These are phyloP conservation scores for Ophiocordyceps camponoti-saundersi DNA, from an alignment of 2,329 filamentous ascomycete species.

Conservation along the genomic window DNA sequence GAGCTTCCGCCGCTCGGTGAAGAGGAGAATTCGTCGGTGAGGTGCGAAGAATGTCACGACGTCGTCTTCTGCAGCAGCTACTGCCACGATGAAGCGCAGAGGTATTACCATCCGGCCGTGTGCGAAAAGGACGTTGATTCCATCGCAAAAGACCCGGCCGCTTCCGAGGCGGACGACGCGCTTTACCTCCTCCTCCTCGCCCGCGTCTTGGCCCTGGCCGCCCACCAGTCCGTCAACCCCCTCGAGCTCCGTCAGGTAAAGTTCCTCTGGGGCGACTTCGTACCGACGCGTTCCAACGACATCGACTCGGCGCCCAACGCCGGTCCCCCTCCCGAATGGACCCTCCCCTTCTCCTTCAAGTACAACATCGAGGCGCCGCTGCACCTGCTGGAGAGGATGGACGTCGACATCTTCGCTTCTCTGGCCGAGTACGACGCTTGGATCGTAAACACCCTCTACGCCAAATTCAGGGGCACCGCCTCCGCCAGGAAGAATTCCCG, in stretches of 20 bases:
- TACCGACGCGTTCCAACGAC: slow-evolving; percentile 32
- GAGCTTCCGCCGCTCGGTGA: slow-evolving; percentile 45
- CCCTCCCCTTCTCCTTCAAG: slow-evolving; percentile 62
- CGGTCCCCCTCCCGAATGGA: slow-evolving; percentile 43
- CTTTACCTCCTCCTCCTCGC: slow-evolving; percentile 46
- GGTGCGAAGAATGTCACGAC: slow-evolving; percentile 44
- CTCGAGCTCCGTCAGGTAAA: slow-evolving; percentile 47
- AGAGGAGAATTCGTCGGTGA: slow-evolving; percentile 25
- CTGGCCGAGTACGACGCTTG: slow-evolving; percentile 50
- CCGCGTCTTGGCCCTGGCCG: slow-evolving; percentile 44
- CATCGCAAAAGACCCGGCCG: slow-evolving; percentile 46
- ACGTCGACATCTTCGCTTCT: slow-evolving; percentile 53
- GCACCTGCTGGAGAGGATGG: slow-evolving; percentile 71
- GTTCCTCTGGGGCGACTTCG: slow-evolving; percentile 55
- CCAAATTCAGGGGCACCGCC: slow-evolving; percentile 85
- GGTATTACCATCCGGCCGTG: slow-evolving; percentile 45
- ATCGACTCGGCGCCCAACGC: slow-evolving; percentile 35
- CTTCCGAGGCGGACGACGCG: slow-evolving; percentile 39
- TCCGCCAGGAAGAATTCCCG: slow-evolving; percentile 63
- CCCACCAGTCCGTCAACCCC: slow-evolving; percentile 42
- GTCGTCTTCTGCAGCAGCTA: slow-evolving; percentile 48
- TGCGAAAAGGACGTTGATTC: slow-evolving; percentile 51
- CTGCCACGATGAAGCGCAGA: slow-evolving; percentile 40
- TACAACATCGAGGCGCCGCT: slow-evolving; percentile 60
- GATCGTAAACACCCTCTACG: slow-evolving; percentile 82